These are phyloP conservation scores for Crithidia thermophila DNA, from an alignment of 208 protist genomes.

Conservation along the genomic window DNA sequence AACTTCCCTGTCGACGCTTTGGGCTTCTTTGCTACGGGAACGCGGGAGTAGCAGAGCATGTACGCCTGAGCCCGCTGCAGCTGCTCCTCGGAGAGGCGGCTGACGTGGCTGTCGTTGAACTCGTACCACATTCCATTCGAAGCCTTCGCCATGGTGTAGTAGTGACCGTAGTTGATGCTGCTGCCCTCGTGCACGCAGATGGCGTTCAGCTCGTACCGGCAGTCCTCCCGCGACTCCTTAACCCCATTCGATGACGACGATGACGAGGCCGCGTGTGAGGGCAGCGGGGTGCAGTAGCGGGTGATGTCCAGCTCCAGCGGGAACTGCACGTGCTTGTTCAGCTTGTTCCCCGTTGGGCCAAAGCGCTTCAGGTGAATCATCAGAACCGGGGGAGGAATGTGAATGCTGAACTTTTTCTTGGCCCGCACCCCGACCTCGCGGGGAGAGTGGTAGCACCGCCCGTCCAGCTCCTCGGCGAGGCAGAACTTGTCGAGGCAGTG, in stretches of 20 bases:
- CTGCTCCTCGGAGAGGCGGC: constrained; percentile 57
- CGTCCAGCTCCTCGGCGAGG: constrained; percentile 68
- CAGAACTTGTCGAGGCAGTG: constrained; percentile 85
- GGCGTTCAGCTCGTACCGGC: constrained; percentile 86
- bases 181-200: constrained; percentile 89
- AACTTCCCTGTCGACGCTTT: too few species aligned
- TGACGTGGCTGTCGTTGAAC: constrained; percentile 85
- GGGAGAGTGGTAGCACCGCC: constrained; percentile 75
- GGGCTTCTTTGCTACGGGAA: constrained; percentile 14
- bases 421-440: constrained; percentile 78
- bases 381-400: constrained; percentile 81
- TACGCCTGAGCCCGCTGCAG: constrained; percentile 83
- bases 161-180: constrained; percentile 88
- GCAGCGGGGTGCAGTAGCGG: constrained; percentile 52
- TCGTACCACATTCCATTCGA: constrained; percentile 87
- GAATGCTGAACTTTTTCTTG: constrained; percentile 80
- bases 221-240: constrained; percentile 3
- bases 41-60: constrained; percentile 89
- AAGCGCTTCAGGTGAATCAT: constrained; percentile 93
- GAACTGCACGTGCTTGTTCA: constrained; percentile 68
- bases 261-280: not conserved
- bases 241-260: not conserved
- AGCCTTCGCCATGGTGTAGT: constrained; percentile 86
- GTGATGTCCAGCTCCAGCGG: constrained; percentile 64
- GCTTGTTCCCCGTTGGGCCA: constrained; percentile 59